Evolutionary conservation across 495 filamentous ascomycete genomes (phyloP).

Genomic region (Neurospora sp.): DNA sequence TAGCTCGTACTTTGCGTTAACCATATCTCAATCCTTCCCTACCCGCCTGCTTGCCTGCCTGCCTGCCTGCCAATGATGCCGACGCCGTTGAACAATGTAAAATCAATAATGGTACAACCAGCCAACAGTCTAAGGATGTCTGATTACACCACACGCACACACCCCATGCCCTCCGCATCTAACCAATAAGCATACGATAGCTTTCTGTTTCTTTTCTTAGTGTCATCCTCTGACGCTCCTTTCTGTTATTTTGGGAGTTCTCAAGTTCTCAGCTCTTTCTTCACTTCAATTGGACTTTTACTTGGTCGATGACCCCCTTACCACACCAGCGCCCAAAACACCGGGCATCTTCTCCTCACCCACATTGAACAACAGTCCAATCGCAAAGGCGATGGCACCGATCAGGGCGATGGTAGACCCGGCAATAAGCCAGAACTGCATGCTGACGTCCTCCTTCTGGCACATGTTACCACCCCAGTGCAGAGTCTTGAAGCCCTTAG

Average conservation of each 20-base stretch:
- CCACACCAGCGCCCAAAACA: conserved; percentile 77
- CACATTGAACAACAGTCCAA: conserved; percentile 69
- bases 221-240: neutral
- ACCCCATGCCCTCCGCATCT: neutral
- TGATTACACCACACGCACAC: conserved; percentile 1
- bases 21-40: neutral
- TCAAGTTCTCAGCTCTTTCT: neutral
- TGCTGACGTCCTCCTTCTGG: conserved; percentile 84
- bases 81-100: conserved; percentile 15
- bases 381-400: conserved; percentile 48
- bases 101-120: conserved; percentile 10
- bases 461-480: conserved; percentile 79
- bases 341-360: conserved; percentile 72
- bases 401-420: conserved; percentile 58
- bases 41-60: neutral
- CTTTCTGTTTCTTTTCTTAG: neutral
- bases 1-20: neutral
- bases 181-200: neutral
- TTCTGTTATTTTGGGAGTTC: neutral
- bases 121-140: neutral
- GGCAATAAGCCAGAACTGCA: conserved; percentile 75
- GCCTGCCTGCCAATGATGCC: conserved; percentile 3
- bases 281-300: conserved; percentile 39
- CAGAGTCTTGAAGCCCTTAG: conserved; percentile 15
- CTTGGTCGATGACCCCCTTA: neutral